A percentile compares a stretch with the other conserved stretches of the same genome.
Conservation (phyloP, 176 grass and related monocot genomes). For the maize (Zea mays) region Zm-B73-REFERENCE-NAM-5.0 NC_050098.1:215390001-215390500, state of each 20-base stretch:
- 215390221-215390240: constrained; percentile 41
- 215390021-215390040: constrained; percentile 40
- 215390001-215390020: constrained; percentile 17
- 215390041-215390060: constrained; percentile 70
- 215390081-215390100: constrained; percentile 54
- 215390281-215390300: constrained; percentile 69
- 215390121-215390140: constrained; percentile 62
- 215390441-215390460: constrained; percentile 80
- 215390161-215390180: constrained; percentile 13
- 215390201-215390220: constrained; percentile 43
- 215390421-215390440: constrained; percentile 65
- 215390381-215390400: constrained; percentile 12
- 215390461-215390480: constrained; percentile 33
- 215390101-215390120: constrained; percentile 76
- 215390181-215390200: constrained; percentile 11
- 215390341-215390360: neutral
- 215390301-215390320: constrained; percentile 87
- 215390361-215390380: constrained; percentile 5
- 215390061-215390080: constrained; percentile 45
- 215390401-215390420: constrained; percentile 83
- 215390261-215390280: constrained; percentile 54
- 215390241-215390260: constrained; percentile 71
- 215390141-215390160: constrained; percentile 1
- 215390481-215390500: neutral
- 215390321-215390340: constrained; percentile 36